Percentiles rank a stretch among this genome's conserved stretches.
Evolutionary conservation across 2,329 filamentous ascomycete genomes (phyloP).

Genomic region (Bimuria novae-zelandiae): DNA sequence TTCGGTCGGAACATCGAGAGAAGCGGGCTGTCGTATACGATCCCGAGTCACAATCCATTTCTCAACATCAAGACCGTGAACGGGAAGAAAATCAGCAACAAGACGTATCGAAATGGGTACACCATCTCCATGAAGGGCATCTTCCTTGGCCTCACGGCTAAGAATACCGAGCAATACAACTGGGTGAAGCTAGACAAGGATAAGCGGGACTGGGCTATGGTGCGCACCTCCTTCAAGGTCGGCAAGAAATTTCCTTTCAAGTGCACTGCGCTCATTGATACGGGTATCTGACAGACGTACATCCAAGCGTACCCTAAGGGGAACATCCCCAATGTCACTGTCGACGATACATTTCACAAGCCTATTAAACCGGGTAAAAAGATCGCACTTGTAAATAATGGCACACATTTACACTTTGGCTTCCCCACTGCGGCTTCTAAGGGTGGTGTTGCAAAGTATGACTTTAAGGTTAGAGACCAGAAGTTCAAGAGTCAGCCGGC

Average conservation of each 20-base stretch:
- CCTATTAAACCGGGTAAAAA: background rate
- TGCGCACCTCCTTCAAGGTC: background rate
- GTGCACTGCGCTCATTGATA: slow-evolving; percentile 13
- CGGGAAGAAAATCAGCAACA: background rate
- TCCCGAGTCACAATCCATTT: slow-evolving; percentile 22
- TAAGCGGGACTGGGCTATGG: slow-evolving; percentile 12
- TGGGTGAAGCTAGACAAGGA: slow-evolving; percentile 9
- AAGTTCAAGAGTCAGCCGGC: slow-evolving; percentile 9
- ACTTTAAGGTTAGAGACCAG: slow-evolving; percentile 14
- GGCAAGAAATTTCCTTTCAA: background rate
- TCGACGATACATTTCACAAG: background rate
- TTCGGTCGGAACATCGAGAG: slow-evolving; percentile 11
- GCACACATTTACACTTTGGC: slow-evolving; percentile 11
- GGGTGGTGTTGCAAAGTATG: slow-evolving; percentile 10
- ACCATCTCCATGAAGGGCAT: slow-evolving; percentile 11
- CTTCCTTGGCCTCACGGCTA: slow-evolving; percentile 8
- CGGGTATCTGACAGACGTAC: slow-evolving; percentile 13
- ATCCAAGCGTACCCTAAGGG: slow-evolving; percentile 1
- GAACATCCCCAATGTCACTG: slow-evolving; percentile 9
- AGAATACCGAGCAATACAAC: slow-evolving; percentile 9
- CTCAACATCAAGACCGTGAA: slow-evolving; percentile 19
- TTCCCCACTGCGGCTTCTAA: slow-evolving; percentile 8
- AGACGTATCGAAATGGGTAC: slow-evolving; percentile 8
- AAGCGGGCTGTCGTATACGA: slow-evolving; percentile 4
- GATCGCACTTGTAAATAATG: slow-evolving; percentile 5